Base-by-base conservation (phyloP, 2,329 filamentous ascomycete genomes). In the Fusarium haematococcum region DNA sequence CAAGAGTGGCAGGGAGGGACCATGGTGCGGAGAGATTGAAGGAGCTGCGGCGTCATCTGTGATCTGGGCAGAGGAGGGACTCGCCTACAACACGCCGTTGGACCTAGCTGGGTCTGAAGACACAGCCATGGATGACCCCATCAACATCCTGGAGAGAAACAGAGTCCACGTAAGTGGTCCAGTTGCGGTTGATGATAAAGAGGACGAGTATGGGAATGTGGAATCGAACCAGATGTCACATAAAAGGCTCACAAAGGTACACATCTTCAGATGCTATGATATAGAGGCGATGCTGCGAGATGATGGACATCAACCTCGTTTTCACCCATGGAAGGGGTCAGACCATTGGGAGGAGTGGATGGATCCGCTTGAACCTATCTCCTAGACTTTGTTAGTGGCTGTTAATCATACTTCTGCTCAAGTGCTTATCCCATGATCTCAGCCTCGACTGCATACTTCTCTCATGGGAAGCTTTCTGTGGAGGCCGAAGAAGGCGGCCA, bases 1-100 rank as follows among this genome's bases (percentile, higher is more conserved):
- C 0, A 60, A 66, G 1, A 69, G 68, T 0, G 75, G 75, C 0
- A 77, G 56, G 4, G 75, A 77, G 30, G 75, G 75, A 0, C 75
- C 73, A 0, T 77, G 73, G 75, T 74, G 70, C 5, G 65, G 75
- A 0, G 63, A 72, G 25, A 72, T 61, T 0, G 73, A 77, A 5
- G 63, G 70, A 0, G 57, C 67, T 0, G 10, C 74, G 0, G 25
- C 61, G 20, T 52, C 32, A 48, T 4, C 57, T 37, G 32, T 74
- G 0, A 69, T 77, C 1, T 61, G 35, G 20, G 37, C 7, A 3
- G 73, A 77, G 43, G 75, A 77, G 16, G 62, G 66, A 1, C 1
- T 3, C 1, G 43, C 43, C 2, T 20, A 60, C 0, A 62, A 48
- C 6, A 14, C 30, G 0, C 64, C 63, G 0, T 32, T 74, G 4